phyloP scores from a whole-genome alignment of 2,329 filamentous ascomycete genomes.

The Magnaporthiopsis poae region DNA sequence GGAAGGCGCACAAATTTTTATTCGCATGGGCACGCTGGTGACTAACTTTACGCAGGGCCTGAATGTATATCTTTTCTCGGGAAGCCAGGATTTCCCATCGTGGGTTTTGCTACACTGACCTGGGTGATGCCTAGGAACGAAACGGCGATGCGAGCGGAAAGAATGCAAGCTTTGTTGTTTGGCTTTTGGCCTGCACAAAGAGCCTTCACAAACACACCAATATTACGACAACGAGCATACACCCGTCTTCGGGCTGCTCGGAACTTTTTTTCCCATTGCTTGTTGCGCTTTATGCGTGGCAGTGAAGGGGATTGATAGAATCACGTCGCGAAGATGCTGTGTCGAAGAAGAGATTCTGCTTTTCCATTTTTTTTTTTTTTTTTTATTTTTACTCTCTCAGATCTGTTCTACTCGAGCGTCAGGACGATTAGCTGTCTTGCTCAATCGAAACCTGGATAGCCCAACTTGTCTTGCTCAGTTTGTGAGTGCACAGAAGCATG shows the following conservation, averaged over 20 bases:
- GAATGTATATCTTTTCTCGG: neutral
- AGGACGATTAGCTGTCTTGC: too few relatives aligned
- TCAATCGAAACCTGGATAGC: too few relatives aligned
- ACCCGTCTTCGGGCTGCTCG: slow-evolving; percentile 10
- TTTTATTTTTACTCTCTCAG: too few relatives aligned
- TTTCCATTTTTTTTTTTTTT: too few relatives aligned
- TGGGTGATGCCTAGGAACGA: neutral
- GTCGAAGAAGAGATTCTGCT: too few relatives aligned
- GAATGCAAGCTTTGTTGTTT: neutral
- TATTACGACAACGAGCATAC: neutral
- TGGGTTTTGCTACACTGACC: neutral
- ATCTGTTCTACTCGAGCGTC: too few relatives aligned
- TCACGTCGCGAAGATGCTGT: too few relatives aligned
- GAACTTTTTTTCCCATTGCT: slow-evolving; percentile 44
- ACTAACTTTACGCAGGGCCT: neutral
- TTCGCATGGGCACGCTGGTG: neutral
- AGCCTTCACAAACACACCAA: neutral
- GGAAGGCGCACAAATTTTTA: neutral
- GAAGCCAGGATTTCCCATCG: neutral
- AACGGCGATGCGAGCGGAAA: neutral
- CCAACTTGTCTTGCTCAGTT: too few relatives aligned
- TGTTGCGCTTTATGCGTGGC: slow-evolving; percentile 33
- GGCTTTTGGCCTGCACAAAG: neutral
- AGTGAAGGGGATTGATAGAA: slow-evolving; percentile 34
- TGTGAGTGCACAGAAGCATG: too few relatives aligned